A percentile compares a stretch with the other conserved stretches of the same genome.
Evolutionary conservation across 192 early-diverging fungal genomes (phyloP).

Genomic region (Tieghemiomyces parasiticus): DNA sequence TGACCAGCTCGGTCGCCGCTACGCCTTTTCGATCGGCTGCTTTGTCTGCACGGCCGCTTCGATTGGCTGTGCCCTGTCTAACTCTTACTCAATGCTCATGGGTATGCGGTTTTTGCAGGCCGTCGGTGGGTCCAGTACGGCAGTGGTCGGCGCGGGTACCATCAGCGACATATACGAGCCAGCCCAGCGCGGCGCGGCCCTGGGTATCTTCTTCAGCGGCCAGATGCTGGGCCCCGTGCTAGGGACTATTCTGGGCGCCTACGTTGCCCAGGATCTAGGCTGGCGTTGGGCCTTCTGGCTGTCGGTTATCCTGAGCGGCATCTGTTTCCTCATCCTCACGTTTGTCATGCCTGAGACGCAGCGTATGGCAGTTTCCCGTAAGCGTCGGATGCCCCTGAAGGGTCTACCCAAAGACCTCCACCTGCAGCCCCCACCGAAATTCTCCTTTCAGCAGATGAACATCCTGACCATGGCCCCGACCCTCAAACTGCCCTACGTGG

Average conservation of each 20-base stretch:
- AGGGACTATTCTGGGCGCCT: conserved; percentile 35
- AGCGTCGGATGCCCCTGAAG: conserved; percentile 16
- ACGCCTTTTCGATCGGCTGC: conserved; percentile 24
- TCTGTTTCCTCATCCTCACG: conserved; percentile 24
- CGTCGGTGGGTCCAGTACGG: conserved; percentile 30
- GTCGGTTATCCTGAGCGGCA: conserved; percentile 33
- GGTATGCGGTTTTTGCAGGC: conserved; percentile 30
- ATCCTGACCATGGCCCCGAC: background rate
- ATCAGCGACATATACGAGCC: conserved; percentile 35
- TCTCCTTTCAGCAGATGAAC: background rate
- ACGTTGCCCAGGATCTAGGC: conserved; percentile 23
- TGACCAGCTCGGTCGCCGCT: conserved; percentile 30
- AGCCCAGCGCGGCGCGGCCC: conserved; percentile 32
- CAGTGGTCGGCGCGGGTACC: conserved; percentile 29
- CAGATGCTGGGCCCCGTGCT: conserved; percentile 32
- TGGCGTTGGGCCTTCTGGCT: conserved; percentile 48
- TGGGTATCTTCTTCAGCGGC: conserved; percentile 34
- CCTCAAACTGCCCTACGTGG: conserved; percentile 4
- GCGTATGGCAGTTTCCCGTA: conserved; percentile 19
- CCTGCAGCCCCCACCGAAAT: background rate
- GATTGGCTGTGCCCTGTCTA: conserved; percentile 28
- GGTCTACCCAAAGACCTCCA: conserved; percentile 1
- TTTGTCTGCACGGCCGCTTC: conserved; percentile 25
- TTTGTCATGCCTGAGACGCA: conserved; percentile 48
- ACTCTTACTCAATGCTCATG: conserved; percentile 21